These are phyloP conservation scores for Edaphochlamys debaryana DNA, from an alignment of 139 green algal species.

Conservation along the genomic window DNA sequence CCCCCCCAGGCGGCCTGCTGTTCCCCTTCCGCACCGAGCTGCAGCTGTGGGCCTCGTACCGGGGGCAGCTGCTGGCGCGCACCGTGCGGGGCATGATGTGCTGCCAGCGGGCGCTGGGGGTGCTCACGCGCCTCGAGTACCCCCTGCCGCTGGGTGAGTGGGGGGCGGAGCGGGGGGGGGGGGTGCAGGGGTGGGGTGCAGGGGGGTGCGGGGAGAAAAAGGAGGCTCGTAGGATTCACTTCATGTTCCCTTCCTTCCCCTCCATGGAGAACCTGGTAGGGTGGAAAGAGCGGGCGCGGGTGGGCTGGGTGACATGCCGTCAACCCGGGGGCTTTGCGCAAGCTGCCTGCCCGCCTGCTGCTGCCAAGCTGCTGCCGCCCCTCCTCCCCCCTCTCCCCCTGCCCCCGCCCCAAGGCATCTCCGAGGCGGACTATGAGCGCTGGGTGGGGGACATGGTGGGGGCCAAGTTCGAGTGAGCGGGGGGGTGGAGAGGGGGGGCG, in stretches of 20 bases:
- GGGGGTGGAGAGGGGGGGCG: too few species aligned
- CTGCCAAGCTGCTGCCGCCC: too few species aligned
- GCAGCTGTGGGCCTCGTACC: conserved; percentile 81
- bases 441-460: conserved; percentile 61
- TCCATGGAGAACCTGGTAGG: too few species aligned
- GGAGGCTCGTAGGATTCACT: not conserved
- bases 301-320: too few species aligned
- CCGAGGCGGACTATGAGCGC: conserved; percentile 25
- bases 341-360: too few species aligned
- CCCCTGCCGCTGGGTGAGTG: conserved; percentile 29
- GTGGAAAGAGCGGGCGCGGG: too few species aligned
- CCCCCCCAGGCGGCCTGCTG: conserved; percentile 18
- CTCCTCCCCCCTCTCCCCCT: not conserved
- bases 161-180: not conserved
- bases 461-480: conserved; percentile 82
- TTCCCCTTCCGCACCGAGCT: conserved; percentile 60
- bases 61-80: conserved; percentile 80
- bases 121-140: conserved; percentile 48
- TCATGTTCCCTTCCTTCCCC: too few species aligned
- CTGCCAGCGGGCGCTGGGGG: conserved; percentile 71
- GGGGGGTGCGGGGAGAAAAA: not conserved
- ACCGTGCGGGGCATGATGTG: conserved; percentile 79
- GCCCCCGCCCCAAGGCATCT: conserved; percentile 20
- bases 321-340: too few species aligned
- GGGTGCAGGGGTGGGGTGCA: not conserved